phyloP scores from a whole-genome alignment of 805 yeast species.

The Starmera quercuum region DNA sequence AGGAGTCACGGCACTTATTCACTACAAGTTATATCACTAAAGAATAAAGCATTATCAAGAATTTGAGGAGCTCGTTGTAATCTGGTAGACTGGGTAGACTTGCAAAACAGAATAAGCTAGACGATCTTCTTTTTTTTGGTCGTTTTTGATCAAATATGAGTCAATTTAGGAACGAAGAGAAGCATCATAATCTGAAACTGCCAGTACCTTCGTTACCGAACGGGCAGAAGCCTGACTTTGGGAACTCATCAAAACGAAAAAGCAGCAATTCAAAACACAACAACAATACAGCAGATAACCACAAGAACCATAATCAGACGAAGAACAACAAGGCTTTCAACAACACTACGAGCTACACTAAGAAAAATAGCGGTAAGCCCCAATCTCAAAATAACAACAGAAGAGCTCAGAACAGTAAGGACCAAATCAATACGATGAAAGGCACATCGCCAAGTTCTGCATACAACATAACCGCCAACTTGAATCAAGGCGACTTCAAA shows the following conservation, averaged over 20 bases:
- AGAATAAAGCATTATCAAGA: no score
- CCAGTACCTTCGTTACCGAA: constrained; percentile 10
- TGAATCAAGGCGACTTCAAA: background rate
- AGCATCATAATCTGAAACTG: no score
- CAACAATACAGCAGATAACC: constrained; percentile 1
- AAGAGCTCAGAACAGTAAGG: background rate
- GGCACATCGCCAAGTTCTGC: background rate
- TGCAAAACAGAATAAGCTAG: no score
- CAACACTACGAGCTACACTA: background rate
- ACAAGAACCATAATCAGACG: constrained; percentile 1
- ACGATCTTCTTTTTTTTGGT: no score
- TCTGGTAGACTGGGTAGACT: no score
- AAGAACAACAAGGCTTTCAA: background rate
- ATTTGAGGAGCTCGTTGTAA: no score
- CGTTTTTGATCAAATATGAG: no score
- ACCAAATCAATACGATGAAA: no score
- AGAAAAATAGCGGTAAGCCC: no score
- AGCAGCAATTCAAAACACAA: background rate
- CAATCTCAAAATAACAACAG: background rate
- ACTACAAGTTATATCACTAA: no score
- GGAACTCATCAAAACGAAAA: constrained; percentile 3
- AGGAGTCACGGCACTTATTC: no score
- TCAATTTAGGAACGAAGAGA: no score
- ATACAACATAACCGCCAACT: background rate
- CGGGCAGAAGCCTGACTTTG: constrained; percentile 13